A percentile compares a stretch with the other conserved stretches of the same genome.
phyloP scores from a whole-genome alignment of 176 grass and related monocot genomes.

The Hyparrhenia diplandra region DNA sequence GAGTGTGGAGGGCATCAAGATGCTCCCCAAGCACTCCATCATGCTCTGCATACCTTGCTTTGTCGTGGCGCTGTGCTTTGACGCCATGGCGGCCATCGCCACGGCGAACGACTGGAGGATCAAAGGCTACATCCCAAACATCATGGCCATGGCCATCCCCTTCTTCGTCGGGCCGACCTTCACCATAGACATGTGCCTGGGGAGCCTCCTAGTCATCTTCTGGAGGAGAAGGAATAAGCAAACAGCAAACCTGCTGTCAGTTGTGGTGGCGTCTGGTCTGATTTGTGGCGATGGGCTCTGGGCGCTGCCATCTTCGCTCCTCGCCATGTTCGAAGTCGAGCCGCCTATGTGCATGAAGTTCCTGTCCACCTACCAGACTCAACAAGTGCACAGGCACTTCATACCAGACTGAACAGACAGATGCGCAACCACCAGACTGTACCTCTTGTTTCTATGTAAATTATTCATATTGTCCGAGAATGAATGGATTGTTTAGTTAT shows the following conservation, averaged over 20 bases:
- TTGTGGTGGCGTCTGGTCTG: constrained; percentile 35
- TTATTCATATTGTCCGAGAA: background rate
- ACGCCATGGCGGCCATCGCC: background rate
- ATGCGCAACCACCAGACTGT: no score
- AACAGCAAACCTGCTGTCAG: background rate
- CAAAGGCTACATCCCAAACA: constrained; percentile 9
- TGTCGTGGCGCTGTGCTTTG: background rate
- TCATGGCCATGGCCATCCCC: constrained; percentile 45
- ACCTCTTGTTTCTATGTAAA: constrained; percentile 24
- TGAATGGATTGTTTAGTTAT: background rate
- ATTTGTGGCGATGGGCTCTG: constrained; percentile 45
- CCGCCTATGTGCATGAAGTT: constrained; percentile 46
- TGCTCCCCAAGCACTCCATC: constrained; percentile 27
- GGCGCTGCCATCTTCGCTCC: constrained; percentile 23
- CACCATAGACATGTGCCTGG: constrained; percentile 33
- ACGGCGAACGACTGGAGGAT: constrained; percentile 6
- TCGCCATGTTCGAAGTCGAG: constrained; percentile 22
- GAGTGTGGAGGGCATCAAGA: constrained; percentile 14
- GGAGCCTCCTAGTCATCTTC: constrained; percentile 32
- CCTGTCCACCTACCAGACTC: constrained; percentile 10
- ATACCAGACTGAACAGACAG: background rate
- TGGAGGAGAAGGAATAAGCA: constrained; percentile 25
- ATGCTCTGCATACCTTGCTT: constrained; percentile 14
- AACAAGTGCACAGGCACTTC: constrained; percentile 17
- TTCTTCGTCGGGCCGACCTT: constrained; percentile 35